Base-by-base conservation (phyloP, 1,284 basidiomycete species). In the Microbotryum silenes-acaulis region DNA sequence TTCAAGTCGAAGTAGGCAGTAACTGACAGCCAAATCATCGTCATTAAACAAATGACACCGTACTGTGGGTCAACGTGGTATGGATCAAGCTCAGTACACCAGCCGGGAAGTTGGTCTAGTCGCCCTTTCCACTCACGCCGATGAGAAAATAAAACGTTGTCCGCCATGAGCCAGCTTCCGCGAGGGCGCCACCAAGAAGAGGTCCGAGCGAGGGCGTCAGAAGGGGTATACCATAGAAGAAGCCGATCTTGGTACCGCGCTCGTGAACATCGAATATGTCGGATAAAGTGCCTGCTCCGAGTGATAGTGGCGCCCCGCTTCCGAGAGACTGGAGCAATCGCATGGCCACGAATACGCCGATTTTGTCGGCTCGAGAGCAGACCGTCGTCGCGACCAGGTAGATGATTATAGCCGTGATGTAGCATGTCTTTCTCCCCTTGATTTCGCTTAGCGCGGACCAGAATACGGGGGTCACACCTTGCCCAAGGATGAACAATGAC, bases 111-210 rank as follows among this genome's bases (percentile, higher is more conserved):
- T 4, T 6, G 29, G 25, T 18, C 25, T 21, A n/a, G 49, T 51
- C 82, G 78, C 65, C 31, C 31, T 80, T 56, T 6, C 81, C 82
- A 9, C 82, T 82, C 57, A 85, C 80, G 51, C 84, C 84, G 2
- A 82, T 78, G 25, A 91, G 80, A 73, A 91, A 89, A 81, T 87
- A 92, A 74, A 92, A 89, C 0, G 84, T 82, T 6, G 84, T 82
- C 31, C 87, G 81, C 89, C 90, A 92, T 60, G 79, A 79, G 72
- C 86, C 85, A 0, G 78, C 80, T 42, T 66, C 71, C 1, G 77
- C 75, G 2, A 91, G 78, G 2, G 78, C 81, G 3, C 89, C 90
- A 4, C 81, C 80, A 31, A 84, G 73, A 47, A 91, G 80, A 3
- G 88, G 87, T 0, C 87, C 89, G 5, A 90, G 70, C 3, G 85